Evolutionary conservation across 345 rosid genomes (phyloP).

Genomic region (Syzygium grande): DNA sequence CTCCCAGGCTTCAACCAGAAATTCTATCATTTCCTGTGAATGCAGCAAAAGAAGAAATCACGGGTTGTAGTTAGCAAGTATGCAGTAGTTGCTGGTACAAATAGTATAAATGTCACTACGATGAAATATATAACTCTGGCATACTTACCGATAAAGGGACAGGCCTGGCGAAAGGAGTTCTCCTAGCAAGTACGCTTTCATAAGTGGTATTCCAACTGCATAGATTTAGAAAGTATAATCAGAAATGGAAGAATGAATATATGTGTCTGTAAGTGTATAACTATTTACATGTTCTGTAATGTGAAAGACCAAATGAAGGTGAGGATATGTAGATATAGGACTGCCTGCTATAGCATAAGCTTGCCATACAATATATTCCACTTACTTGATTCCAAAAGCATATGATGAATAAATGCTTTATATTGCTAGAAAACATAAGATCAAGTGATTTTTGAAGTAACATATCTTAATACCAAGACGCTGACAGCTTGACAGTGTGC

Average conservation of each 20-base stretch:
- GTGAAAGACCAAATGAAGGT: not conserved
- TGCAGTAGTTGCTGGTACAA: not conserved
- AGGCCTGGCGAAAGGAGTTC: conserved; percentile 32
- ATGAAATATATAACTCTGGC: not conserved
- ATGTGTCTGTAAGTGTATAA: not conserved
- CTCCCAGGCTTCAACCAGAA: conserved; percentile 50
- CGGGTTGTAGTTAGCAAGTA: not conserved
- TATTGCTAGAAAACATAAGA: not conserved
- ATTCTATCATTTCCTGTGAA: conserved; percentile 51
- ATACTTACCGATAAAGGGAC: conserved; percentile 55
- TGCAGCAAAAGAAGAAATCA: not conserved
- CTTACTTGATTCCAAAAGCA: not conserved
- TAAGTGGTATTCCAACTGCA: conserved; percentile 48
- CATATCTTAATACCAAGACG: not conserved
- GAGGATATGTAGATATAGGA: not conserved
- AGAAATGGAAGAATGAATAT: not conserved
- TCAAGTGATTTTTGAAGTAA: not conserved
- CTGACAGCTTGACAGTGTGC: not conserved
- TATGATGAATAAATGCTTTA: not conserved
- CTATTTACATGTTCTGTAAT: not conserved
- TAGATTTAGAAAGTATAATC: not conserved
- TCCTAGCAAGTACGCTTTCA: conserved; percentile 43
- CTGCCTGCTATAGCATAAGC: not conserved
- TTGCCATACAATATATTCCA: not conserved
- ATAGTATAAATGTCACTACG: not conserved